Evolutionary conservation across 192 early-diverging fungal genomes (phyloP), one percentile per base, ranked within the genome.

Genomic region (Martensiomyces pterosporus): DNA sequence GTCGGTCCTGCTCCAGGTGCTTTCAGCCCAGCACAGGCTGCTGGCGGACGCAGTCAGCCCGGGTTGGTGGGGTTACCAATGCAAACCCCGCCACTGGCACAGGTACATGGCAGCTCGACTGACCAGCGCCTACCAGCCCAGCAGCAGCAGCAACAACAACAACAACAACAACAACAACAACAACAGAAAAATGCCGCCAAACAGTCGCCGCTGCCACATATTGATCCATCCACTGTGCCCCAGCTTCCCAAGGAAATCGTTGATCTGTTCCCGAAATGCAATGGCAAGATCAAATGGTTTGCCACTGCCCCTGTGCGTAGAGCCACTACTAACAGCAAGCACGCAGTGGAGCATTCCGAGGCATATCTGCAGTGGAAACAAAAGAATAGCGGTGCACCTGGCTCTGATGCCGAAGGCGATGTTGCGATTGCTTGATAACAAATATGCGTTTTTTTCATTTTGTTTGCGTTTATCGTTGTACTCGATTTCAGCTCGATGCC

Each of bases 261-360:
- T 13, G 38, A 49, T 10, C 18, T 73, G 57, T 73, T 73, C 25
- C 61, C 69, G 10, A 57, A 48, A 0, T 45, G 43, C 26, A 48
- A 57, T 19, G 69, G 57, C 19, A 57, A 29, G 8, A 57, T 73
- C 25, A 60, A 49, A 18, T 73, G 69, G 69, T 73, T 57, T 54
- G 69, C 69, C 4, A 37, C 69, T 1, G 40, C 57, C 29, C 69
- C 69, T 3, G 43, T 55, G 16, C 40, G 49, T 25, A 47, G 19
- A 36, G 10, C 3, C 22, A 27, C 15, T 24, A 14, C n/a, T 3
- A 4, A 10, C 52, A 18, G n/a, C n/a, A n/a, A 5, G 29, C 29
- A 35, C 24, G 40, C 32, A 1, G 33, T 48, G 22, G 37, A 25
- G 17, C 69, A 73, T 24, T 73, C 69, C 17, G 26, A 38, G 3